Conservation (phyloP, 495 filamentous ascomycete species). For the Patellaria atrata region DNA sequence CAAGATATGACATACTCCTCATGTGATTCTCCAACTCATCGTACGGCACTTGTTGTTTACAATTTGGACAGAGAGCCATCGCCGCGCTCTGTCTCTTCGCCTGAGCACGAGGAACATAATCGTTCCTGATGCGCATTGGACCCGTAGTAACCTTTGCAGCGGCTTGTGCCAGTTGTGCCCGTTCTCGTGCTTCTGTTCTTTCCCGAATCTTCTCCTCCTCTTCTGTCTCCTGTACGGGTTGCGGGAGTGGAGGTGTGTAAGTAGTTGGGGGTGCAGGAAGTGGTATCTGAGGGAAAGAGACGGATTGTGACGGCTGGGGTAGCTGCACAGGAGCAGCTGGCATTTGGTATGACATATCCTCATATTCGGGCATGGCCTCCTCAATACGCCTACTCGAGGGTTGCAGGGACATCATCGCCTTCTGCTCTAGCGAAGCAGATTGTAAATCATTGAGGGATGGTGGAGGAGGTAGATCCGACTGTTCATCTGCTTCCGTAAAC, state of each 20-base stretch:
- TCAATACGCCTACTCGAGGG: conserved; percentile 70
- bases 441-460: conserved; percentile 81
- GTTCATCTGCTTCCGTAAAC: conserved; percentile 81
- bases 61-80: conserved; percentile 83
- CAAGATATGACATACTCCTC: conserved; percentile 43
- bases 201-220: conserved; percentile 54
- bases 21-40: conserved; percentile 87
- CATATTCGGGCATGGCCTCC: conserved; percentile 69
- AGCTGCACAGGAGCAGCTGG: conserved; percentile 7
- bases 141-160: conserved; percentile 52
- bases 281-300: conserved; percentile 3
- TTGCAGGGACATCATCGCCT: conserved; percentile 68
- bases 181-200: conserved; percentile 50
- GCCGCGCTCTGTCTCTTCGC: conserved; percentile 47
- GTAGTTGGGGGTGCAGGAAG: conserved; percentile 7
- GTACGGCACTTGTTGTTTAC: conserved; percentile 73
- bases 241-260: conserved; percentile 10
- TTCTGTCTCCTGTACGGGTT: conserved; percentile 39
- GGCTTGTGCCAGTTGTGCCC: conserved; percentile 63
- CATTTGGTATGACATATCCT: conserved; percentile 5
- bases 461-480: conserved; percentile 72
- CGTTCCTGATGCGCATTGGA: conserved; percentile 86
- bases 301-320: conserved; percentile 23
- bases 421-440: conserved; percentile 86
- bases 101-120: conserved; percentile 78